Base-by-base conservation (phyloP, 352 stramenopile species). In the Pythium monospermum region DNA sequence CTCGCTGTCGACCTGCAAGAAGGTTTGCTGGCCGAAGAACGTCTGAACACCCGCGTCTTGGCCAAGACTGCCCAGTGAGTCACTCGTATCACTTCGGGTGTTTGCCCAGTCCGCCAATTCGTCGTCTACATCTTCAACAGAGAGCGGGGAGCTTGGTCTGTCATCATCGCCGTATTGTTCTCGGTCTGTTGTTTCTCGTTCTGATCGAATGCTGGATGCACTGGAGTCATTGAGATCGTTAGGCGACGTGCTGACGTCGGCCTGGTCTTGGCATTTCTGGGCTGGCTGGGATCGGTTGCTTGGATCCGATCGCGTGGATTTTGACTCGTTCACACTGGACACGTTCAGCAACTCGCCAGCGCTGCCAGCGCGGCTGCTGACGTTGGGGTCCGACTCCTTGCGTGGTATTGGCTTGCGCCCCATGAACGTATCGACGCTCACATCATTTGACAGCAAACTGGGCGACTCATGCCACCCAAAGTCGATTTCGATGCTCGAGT, bases 361-460 rank as follows among this genome's bases (percentile, higher is more conserved):
- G 49, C 49, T 63, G 15, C 30, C 42, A 1, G 55, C 55, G 32
- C 55, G 40, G 30, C 55, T 63, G 26, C 55, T 63, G 21, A 57
- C 40, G 32, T 57, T 13, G 4, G 41, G 26, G 15, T 63, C 55
- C 0, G 55, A 63, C 23, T 53, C 32, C 7, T 27, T 40, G 19
- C 41, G 41, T 26, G 13, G 7, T 13, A 35, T 13, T 11, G 42
- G 42, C 5, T 33, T 8, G 8, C 42, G 55, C 2, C 55, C 55
- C 55, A 63, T 63, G 49, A 63, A 57, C 8, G 55, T 63, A 35
- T 63, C 48, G 27, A 63, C 12, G 6, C 33, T 53, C 6, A 25
- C 23, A 16, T 53, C 16, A 0, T 13, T 16, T 1, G 40, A 57
- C 1, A 48, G 47, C 55, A 57, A 32, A 22, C 30, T 57, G 0